Evolutionary conservation across 169 alveolate species (phyloP).

Genomic region (Plasmodium yoelii): DNA sequence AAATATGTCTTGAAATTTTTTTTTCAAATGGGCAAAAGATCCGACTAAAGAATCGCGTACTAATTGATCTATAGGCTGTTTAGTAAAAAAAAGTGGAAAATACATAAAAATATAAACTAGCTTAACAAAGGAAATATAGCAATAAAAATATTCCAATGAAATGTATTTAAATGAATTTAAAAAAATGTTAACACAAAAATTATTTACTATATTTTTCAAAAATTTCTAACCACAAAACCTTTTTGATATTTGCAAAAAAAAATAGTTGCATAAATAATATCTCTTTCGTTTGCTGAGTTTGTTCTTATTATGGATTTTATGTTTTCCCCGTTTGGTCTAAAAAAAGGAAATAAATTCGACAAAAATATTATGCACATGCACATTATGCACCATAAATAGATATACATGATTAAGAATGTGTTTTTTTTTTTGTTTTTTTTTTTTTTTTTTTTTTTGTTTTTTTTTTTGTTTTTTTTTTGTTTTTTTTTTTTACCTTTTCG

Average conservation of each 20-base stretch:
- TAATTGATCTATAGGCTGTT: constrained; percentile 41
- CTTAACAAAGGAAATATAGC: not conserved
- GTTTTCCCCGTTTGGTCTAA: constrained; percentile 25
- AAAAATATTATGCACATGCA: not conserved
- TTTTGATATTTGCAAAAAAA: constrained; percentile 62
- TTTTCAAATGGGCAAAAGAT: constrained; percentile 19
- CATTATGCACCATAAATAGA: not conserved
- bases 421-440: not conserved
- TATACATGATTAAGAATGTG: not conserved
- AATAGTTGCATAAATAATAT: constrained; percentile 43
- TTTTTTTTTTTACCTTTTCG: constrained; percentile 20
- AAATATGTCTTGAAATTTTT: constrained; percentile 43
- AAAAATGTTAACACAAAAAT: not conserved
- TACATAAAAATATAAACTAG: not conserved
- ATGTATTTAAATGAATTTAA: not conserved
- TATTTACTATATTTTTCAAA: not conserved
- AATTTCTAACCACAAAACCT: constrained; percentile 22
- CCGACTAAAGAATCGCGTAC: constrained; percentile 50
- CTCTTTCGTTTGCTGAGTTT: constrained; percentile 33
- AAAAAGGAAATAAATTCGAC: not conserved
- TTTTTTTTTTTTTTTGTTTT: not conserved
- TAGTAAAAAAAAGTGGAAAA: constrained; percentile 10
- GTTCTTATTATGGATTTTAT: constrained; percentile 57
- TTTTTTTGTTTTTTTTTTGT: not conserved
- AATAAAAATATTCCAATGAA: not conserved